Conservation (phyloP, 371 early-diverging fungal species). For the Mycotypha africana region DNA sequence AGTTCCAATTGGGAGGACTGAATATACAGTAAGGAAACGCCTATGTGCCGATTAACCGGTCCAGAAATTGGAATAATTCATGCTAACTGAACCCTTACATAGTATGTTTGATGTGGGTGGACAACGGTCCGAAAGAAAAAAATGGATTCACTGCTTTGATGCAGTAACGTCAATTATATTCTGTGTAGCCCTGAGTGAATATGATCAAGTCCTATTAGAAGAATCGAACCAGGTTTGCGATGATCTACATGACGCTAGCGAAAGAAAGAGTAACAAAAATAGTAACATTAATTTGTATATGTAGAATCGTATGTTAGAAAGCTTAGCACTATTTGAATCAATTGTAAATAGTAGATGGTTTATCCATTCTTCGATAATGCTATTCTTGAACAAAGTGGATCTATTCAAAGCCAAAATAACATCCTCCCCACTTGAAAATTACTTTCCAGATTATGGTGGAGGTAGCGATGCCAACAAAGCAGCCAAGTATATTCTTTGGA, state of each 20-base stretch:
- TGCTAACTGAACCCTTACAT: not conserved
- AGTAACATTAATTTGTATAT: not conserved
- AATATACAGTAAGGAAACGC: constrained; percentile 55
- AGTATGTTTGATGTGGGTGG: constrained; percentile 76
- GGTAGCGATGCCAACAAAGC: constrained; percentile 58
- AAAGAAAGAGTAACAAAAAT: too few species aligned
- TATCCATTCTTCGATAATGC: constrained; percentile 70
- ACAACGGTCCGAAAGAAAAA: constrained; percentile 82
- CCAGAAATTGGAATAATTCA: too few species aligned
- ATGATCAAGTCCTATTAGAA: constrained; percentile 73
- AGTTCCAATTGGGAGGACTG: constrained; percentile 64
- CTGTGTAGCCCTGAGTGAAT: constrained; percentile 66
- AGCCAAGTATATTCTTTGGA: constrained; percentile 75
- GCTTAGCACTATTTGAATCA: constrained; percentile 75
- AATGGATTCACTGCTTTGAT: constrained; percentile 93
- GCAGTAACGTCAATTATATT: constrained; percentile 68
- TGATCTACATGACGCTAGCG: too few species aligned
- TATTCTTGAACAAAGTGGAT: constrained; percentile 85
- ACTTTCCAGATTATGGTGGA: constrained; percentile 62
- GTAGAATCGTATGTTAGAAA: constrained; percentile 76
- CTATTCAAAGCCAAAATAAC: constrained; percentile 69
- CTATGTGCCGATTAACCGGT: too few species aligned
- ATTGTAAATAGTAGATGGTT: constrained; percentile 75
- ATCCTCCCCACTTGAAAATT: constrained; percentile 54
- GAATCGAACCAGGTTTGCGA: constrained; percentile 52